Conservation (phyloP, 805 yeast species). For the Starmerella vaccinii region DNA sequence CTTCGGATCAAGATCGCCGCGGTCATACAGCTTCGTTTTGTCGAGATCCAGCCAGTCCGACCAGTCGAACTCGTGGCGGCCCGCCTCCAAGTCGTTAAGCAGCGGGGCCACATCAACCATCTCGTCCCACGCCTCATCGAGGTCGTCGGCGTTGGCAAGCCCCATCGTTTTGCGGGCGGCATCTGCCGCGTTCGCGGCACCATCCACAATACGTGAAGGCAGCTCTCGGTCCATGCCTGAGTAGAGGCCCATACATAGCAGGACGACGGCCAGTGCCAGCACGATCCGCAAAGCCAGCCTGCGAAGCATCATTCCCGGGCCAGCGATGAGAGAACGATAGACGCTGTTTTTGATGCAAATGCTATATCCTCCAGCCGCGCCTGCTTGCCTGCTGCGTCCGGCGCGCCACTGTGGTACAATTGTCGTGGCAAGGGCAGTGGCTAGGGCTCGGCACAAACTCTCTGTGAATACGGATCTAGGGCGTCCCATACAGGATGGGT, state of each 20-base stretch:
- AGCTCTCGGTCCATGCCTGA: not conserved
- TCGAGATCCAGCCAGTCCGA: constrained; percentile 28
- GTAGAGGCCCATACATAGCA: not conserved
- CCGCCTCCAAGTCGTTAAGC: constrained; percentile 6
- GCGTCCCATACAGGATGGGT: not conserved
- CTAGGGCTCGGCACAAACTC: not conserved
- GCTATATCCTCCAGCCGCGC: too few relatives aligned
- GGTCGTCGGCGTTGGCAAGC: not conserved
- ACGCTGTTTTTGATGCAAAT: too few relatives aligned
- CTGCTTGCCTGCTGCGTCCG: not conserved
- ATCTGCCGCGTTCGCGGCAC: constrained; percentile 1
- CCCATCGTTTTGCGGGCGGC: not conserved
- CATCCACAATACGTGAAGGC: not conserved
- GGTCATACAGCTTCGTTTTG: constrained; percentile 13
- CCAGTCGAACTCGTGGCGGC: constrained; percentile 24
- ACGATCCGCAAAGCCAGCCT: not conserved
- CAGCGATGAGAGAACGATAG: not conserved
- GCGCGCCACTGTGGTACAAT: not conserved
- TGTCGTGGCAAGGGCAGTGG: not conserved
- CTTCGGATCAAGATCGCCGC: constrained; percentile 11
- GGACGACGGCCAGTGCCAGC: not conserved
- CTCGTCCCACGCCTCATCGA: constrained; percentile 10
- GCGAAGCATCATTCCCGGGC: not conserved
- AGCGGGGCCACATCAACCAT: constrained; percentile 10
- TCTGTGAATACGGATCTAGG: too few relatives aligned